phyloP scores from a whole-genome alignment of 2,329 filamentous ascomycete genomes.

The Penicillium olsonii region DNA sequence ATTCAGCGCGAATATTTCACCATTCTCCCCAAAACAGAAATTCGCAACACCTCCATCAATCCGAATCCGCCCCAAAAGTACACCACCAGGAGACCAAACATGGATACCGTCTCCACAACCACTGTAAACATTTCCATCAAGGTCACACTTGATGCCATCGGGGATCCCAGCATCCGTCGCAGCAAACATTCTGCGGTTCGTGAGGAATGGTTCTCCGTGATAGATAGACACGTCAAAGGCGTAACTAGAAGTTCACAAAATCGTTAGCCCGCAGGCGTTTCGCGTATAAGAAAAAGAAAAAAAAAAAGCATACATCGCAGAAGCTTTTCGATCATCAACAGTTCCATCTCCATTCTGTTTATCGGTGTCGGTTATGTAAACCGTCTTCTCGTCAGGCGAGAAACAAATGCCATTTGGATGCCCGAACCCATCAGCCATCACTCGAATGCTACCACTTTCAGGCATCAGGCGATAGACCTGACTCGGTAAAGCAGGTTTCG shows the following conservation, averaged over 20 bases:
- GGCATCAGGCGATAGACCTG: conserved; percentile 45
- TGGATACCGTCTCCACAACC: conserved; percentile 57
- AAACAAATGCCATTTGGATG: conserved; percentile 49
- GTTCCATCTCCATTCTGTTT: conserved; percentile 26
- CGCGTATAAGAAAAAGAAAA: no score
- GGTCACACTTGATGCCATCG: conserved; percentile 52
- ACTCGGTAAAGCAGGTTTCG: conserved; percentile 34
- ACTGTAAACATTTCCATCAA: conserved; percentile 56
- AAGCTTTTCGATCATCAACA: conserved; percentile 15
- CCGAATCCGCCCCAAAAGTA: conserved; percentile 58
- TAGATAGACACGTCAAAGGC: conserved; percentile 50
- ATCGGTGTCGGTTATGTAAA: conserved; percentile 47
- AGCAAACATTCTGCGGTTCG: conserved; percentile 55
- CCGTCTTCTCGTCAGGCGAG: conserved; percentile 39
- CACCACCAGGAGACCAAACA: conserved; percentile 53
- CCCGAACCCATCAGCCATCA: conserved; percentile 42
- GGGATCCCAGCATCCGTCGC: conserved; percentile 51
- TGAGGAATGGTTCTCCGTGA: conserved; percentile 43
- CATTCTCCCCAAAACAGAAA: conserved; percentile 50
- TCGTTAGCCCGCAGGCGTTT: neutral
- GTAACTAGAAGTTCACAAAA: conserved; percentile 34
- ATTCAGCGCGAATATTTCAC: conserved; percentile 44
- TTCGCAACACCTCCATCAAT: conserved; percentile 50
- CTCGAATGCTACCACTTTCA: conserved; percentile 32
- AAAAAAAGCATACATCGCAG: conserved; percentile 27